phyloP scores from a whole-genome alignment of 225 moss, liverwort and hornwort genomes.

The Marchantia paleacea region DNA sequence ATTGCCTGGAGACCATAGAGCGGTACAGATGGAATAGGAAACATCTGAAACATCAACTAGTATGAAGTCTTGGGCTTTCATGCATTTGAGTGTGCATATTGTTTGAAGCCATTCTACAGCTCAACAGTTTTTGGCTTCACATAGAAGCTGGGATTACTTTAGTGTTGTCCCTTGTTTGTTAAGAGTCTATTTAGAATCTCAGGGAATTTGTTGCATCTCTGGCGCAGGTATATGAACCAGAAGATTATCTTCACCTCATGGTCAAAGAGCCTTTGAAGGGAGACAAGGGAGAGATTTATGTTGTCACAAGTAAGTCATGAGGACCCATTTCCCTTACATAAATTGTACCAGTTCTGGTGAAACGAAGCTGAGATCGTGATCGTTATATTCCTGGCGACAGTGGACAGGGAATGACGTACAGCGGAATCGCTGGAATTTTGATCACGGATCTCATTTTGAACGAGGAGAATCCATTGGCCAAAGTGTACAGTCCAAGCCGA shows the following conservation, averaged over 20 bases:
- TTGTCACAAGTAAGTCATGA: background rate
- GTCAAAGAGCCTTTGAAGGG: slow-evolving; percentile 11
- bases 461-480: slow-evolving; percentile 36
- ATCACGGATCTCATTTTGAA: slow-evolving; percentile 45
- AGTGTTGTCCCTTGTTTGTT: no score
- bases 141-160: no score
- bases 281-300: background rate
- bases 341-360: background rate
- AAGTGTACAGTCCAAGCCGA: slow-evolving; percentile 34
- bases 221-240: slow-evolving; percentile 13
- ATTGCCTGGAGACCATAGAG: no score
- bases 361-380: background rate
- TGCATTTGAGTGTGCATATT: no score
- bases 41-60: no score
- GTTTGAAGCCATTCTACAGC: no score
- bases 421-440: slow-evolving; percentile 40
- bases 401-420: slow-evolving; percentile 19
- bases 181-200: no score
- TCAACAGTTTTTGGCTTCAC: no score
- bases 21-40: no score
- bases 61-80: no score
- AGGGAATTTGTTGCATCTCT: background rate
- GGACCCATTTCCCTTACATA: background rate
- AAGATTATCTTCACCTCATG: slow-evolving; percentile 12
- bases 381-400: slow-evolving; percentile 8